Conservation (phyloP, 768 basidiomycete species). For the Auriscalpium vulgare region DNA sequence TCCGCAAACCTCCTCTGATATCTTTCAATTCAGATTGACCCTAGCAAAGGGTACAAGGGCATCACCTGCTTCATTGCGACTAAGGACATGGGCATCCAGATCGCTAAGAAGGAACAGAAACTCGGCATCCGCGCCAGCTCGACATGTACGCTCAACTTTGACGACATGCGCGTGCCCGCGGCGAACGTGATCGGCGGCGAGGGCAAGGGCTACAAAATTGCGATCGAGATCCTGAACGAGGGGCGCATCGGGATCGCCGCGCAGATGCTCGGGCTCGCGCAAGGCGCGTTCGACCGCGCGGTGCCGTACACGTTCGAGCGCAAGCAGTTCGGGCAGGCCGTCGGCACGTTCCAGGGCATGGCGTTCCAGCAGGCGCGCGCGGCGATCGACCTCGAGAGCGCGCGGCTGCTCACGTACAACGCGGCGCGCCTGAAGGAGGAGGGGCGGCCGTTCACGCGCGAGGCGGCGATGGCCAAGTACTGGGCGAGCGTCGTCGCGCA, state of each 20-base stretch:
- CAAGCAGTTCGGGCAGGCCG: slow-evolving; percentile 87
- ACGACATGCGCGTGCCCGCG: slow-evolving; percentile 78
- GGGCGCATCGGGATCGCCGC: slow-evolving; percentile 97
- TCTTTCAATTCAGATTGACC: slow-evolving; percentile 65
- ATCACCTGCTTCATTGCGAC: slow-evolving; percentile 97
- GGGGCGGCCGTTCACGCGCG: slow-evolving; percentile 76
- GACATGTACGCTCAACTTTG: slow-evolving; percentile 91
- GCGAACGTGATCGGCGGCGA: slow-evolving; percentile 90
- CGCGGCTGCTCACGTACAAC: slow-evolving; percentile 90
- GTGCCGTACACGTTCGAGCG: slow-evolving; percentile 95
- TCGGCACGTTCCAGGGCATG: slow-evolving; percentile 96
- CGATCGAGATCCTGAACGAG: slow-evolving; percentile 95
- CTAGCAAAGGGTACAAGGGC: slow-evolving; percentile 94
- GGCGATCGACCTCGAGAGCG: slow-evolving; percentile 83
- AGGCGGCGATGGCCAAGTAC: slow-evolving; percentile 98
- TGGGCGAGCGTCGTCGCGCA: slow-evolving; percentile 87
- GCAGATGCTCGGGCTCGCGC: slow-evolving; percentile 97
- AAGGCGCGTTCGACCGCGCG: slow-evolving; percentile 92
- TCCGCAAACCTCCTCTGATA: not conserved
- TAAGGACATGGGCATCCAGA: slow-evolving; percentile 93
- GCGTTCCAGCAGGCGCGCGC: slow-evolving; percentile 89
- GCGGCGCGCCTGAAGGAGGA: slow-evolving; percentile 94
- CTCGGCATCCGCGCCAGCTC: slow-evolving; percentile 94
- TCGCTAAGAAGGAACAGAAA: slow-evolving; percentile 99
- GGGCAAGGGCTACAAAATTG: slow-evolving; percentile 94